Conservation (phyloP, 2,329 filamentous ascomycete species). For the Paecilomyces dactylethromorphus region DNA sequence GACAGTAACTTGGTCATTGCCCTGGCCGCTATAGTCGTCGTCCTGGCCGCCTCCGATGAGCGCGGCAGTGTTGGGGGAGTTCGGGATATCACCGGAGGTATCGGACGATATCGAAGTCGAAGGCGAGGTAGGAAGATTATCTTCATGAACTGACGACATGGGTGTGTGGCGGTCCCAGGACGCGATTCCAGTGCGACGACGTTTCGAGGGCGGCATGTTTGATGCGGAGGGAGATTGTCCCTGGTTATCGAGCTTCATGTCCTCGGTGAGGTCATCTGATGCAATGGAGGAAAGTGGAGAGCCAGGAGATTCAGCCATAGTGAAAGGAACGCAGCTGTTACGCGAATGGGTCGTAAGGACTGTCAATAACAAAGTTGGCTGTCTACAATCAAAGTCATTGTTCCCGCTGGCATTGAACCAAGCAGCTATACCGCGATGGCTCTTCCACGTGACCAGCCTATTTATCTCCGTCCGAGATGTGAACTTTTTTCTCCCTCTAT, state of each 20-base stretch:
- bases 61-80: conserved; percentile 52
- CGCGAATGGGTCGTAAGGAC: not conserved
- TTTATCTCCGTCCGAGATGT: conserved; percentile 4
- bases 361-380: not conserved
- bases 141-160: conserved; percentile 36
- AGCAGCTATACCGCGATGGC: not conserved
- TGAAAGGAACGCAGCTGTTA: conserved; percentile 4
- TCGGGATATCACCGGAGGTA: conserved; percentile 77
- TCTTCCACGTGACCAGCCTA: conserved; percentile 18
- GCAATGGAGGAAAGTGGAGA: conserved; percentile 60
- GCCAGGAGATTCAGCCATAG: conserved; percentile 50
- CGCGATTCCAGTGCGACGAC: conserved; percentile 38
- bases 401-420: conserved; percentile 12
- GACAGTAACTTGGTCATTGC: conserved; percentile 67
- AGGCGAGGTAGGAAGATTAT: conserved; percentile 39
- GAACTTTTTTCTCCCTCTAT: conserved; percentile 2
- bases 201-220: conserved; percentile 42
- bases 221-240: conserved; percentile 36
- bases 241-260: conserved; percentile 46
- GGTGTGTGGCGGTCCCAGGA: conserved; percentile 47
- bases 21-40: conserved; percentile 63
- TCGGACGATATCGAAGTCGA: conserved; percentile 78
- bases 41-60: conserved; percentile 36
- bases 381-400: not conserved
- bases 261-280: conserved; percentile 57